These are phyloP conservation scores for Phylloporus sp. DNA, from an alignment of 768 basidiomycete genomes.

Conservation along the genomic window DNA sequence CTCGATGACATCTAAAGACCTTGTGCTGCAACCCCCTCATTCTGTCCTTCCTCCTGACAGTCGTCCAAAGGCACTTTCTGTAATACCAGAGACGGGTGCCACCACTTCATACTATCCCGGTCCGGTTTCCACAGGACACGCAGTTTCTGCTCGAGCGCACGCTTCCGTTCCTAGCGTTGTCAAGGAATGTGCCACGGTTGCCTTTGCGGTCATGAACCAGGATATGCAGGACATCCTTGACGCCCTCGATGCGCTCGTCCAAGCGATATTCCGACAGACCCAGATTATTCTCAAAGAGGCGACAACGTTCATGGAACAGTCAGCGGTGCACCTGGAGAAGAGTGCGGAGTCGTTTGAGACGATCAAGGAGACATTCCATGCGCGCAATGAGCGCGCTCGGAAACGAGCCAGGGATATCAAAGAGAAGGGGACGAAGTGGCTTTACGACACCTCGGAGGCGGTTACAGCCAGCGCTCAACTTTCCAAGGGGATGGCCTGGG, in stretches of 20 bases:
- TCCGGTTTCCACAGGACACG: constrained; percentile 12
- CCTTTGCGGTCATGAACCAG: constrained; percentile 40
- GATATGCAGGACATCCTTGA: constrained; percentile 55
- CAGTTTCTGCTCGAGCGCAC: constrained; percentile 27
- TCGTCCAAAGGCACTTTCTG: constrained; percentile 28
- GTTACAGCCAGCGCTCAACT: constrained; percentile 37
- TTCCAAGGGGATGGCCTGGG: constrained; percentile 41
- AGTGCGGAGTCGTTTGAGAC: constrained; percentile 34
- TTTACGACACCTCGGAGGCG: constrained; percentile 39
- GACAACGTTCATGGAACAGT: constrained; percentile 40
- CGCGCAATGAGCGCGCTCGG: constrained; percentile 49
- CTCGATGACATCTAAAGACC: constrained; percentile 29
- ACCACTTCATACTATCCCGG: constrained; percentile 7
- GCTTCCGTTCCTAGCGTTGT: constrained; percentile 46
- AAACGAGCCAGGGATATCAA: constrained; percentile 49
- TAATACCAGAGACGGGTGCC: constrained; percentile 19
- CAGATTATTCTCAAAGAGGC: constrained; percentile 29
- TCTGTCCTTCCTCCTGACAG: constrained; percentile 22
- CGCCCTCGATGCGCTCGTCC: constrained; percentile 54
- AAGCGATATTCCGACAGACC: constrained; percentile 45
- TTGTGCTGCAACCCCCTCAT: constrained; percentile 33
- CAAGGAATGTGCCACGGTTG: constrained; percentile 43
- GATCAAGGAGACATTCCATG: constrained; percentile 38
- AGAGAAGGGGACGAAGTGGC: constrained; percentile 43
- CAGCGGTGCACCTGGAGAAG: constrained; percentile 34